A percentile compares a stretch with the other conserved stretches of the same genome.
These are phyloP conservation scores for Penicillium sp. DNA, from an alignment of 2,329 filamentous ascomycete genomes.

Conservation along the genomic window DNA sequence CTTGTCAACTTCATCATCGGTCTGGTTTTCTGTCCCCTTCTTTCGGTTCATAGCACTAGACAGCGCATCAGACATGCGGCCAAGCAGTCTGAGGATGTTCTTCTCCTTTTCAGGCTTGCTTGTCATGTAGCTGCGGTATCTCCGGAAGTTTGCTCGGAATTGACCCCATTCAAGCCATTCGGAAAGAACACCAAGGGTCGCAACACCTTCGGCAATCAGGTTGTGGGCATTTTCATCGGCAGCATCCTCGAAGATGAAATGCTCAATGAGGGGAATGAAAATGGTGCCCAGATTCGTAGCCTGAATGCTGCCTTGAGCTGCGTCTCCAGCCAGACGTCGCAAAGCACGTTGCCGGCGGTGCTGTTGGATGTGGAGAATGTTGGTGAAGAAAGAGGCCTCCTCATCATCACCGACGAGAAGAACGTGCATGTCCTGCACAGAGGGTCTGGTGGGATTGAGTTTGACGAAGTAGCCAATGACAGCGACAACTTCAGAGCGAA, in stretches of 20 bases:
- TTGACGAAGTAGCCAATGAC: conserved; percentile 77
- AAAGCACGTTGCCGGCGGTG: conserved; percentile 82
- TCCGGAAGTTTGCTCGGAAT: conserved; percentile 78
- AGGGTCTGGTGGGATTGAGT: conserved; percentile 66
- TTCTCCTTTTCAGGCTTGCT: conserved; percentile 82
- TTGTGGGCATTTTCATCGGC: conserved; percentile 78
- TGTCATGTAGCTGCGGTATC: conserved; percentile 79
- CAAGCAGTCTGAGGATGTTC: conserved; percentile 77
- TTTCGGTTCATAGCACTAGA: conserved; percentile 52
- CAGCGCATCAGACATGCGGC: conserved; percentile 77
- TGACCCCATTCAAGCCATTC: conserved; percentile 84
- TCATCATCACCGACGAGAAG: conserved; percentile 73
- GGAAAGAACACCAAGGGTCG: conserved; percentile 72
- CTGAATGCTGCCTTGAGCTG: conserved; percentile 62
- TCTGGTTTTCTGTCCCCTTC: conserved; percentile 17
- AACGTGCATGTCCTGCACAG: conserved; percentile 70
- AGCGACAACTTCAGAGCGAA: conserved; percentile 77
- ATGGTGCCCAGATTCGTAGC: conserved; percentile 81
- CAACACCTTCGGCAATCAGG: conserved; percentile 81
- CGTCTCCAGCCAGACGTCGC: conserved; percentile 70
- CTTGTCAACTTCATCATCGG: conserved; percentile 28
- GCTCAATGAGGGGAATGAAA: conserved; percentile 87
- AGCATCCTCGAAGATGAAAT: conserved; percentile 83
- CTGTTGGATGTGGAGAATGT: conserved; percentile 86
- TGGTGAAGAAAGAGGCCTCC: conserved; percentile 85